Conservation (phyloP, 441 rosid genomes). For the Croton setiger region DNA sequence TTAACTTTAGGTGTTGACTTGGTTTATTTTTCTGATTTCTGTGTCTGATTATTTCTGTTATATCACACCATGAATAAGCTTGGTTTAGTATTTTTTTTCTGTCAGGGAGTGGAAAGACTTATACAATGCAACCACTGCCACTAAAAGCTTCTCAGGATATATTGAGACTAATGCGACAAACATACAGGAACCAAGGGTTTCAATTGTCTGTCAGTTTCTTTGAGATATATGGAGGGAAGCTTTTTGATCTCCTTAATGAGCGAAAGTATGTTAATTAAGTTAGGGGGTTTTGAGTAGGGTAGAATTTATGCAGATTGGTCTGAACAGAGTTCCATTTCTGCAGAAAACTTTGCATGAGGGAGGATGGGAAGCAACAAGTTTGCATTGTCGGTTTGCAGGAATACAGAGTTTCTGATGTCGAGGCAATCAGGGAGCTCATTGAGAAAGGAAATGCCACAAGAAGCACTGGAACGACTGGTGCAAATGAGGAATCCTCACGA, state of each 20-base stretch:
- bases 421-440: conserved; percentile 73
- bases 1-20: not conserved
- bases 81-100: conserved; percentile 11
- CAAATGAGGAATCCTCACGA: conserved; percentile 95
- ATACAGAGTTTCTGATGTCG: conserved; percentile 76
- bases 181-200: conserved; percentile 74
- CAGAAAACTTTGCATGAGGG: conserved; percentile 94
- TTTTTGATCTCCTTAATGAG: conserved; percentile 81
- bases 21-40: conserved; percentile 1
- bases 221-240: conserved; percentile 92
- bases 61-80: not conserved
- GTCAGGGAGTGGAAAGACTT: conserved; percentile 93
- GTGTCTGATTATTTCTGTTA: not conserved
- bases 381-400: conserved; percentile 95
- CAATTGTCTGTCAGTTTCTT: conserved; percentile 81
- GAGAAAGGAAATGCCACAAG: conserved; percentile 89
- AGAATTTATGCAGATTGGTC: conserved; percentile 4
- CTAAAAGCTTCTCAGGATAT: conserved; percentile 83
- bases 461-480: conserved; percentile 90
- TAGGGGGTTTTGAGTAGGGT: conserved; percentile 3
- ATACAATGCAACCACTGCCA: conserved; percentile 89
- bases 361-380: conserved; percentile 93
- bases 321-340: conserved; percentile 2
- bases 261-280: conserved; percentile 61
- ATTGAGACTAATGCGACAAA: conserved; percentile 69